Evolutionary conservation across 106 monocot genomes (phyloP).

Genomic region (Dioscorea zingiberensis): DNA sequence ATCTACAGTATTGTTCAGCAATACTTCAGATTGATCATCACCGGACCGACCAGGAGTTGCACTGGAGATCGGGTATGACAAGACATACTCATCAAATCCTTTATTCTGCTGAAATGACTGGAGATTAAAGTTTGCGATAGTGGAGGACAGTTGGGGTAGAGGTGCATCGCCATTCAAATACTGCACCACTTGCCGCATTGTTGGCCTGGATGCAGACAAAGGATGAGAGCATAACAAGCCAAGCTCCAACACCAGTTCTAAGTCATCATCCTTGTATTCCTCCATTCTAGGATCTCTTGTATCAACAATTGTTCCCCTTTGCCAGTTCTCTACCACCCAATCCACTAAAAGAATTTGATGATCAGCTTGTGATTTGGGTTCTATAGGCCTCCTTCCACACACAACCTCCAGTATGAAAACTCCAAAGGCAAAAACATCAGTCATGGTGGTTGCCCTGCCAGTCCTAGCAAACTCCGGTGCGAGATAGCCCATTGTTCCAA

Average conservation of each 20-base stretch:
- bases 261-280: constrained; percentile 7
- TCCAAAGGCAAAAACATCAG: constrained; percentile 19
- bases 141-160: background rate
- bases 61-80: background rate
- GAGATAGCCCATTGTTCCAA: constrained; percentile 15
- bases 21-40: too few species aligned
- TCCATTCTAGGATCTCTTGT: constrained; percentile 5
- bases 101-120: background rate
- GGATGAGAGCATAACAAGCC: constrained; percentile 10
- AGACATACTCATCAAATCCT: constrained; percentile 2
- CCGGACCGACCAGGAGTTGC: too few species aligned
- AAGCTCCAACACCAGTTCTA: constrained; percentile 9
- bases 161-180: constrained; percentile 1
- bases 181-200: constrained; percentile 7
- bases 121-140: background rate
- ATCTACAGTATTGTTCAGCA: too few species aligned
- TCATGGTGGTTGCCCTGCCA: constrained; percentile 11
- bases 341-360: background rate
- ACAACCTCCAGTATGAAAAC: constrained; percentile 17
- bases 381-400: constrained; percentile 18
- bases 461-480: constrained; percentile 17
- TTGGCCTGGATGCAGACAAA: constrained; percentile 1
- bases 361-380: background rate
- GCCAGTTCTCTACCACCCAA: constrained; percentile 12
- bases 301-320: constrained; percentile 1